phyloP scores from a whole-genome alignment of 1,284 basidiomycete genomes.

The Coniophora puteana region DNA sequence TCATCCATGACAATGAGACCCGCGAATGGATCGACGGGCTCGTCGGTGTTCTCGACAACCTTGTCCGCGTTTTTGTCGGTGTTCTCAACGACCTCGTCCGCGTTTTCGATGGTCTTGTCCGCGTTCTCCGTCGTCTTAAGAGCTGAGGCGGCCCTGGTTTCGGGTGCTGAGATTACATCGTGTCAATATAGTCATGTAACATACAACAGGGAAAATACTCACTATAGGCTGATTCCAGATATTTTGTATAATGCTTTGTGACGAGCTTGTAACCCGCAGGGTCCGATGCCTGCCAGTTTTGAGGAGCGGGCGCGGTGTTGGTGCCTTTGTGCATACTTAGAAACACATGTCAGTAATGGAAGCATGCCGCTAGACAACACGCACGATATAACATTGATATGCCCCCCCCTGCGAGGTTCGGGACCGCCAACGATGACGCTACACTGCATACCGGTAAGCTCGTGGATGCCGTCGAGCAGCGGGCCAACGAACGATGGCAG shows the following conservation, averaged over 20 bases:
- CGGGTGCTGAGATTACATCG: too few relatives aligned
- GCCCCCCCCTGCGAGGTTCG: background rate
- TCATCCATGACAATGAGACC: too few relatives aligned
- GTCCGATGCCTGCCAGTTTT: background rate
- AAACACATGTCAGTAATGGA: background rate
- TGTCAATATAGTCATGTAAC: background rate
- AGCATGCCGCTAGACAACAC: background rate
- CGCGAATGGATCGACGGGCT: too few relatives aligned
- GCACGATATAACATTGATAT: background rate
- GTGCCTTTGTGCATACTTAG: background rate
- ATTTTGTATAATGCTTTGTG: background rate
- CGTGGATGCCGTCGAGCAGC: background rate
- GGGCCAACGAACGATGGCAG: background rate
- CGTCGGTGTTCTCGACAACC: too few relatives aligned
- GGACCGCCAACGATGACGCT: background rate
- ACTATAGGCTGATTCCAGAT: background rate
- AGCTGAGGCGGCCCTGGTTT: too few relatives aligned
- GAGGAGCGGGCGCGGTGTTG: background rate
- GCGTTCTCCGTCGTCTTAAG: too few relatives aligned
- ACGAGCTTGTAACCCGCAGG: background rate
- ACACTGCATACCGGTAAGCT: background rate
- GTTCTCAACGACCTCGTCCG: too few relatives aligned
- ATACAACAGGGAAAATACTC: background rate
- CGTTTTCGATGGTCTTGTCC: too few relatives aligned
- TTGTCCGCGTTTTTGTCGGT: too few relatives aligned